A percentile compares a stretch with the other conserved stretches of the same genome.
Evolutionary conservation across 1,139 yeast genomes (phyloP).

Genomic region (Pichia inconspicua): DNA sequence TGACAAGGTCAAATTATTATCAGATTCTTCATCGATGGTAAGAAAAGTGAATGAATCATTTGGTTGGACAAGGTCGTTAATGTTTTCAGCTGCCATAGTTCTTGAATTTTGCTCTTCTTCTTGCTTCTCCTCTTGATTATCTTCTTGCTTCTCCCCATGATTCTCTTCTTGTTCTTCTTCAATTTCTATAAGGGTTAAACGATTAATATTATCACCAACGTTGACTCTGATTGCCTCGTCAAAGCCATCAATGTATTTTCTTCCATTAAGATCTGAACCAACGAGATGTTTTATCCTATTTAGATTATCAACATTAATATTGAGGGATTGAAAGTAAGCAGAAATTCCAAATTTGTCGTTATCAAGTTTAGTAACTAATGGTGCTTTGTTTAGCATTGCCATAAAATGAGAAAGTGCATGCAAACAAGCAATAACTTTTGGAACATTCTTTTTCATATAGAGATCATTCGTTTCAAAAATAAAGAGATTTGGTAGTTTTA

Average conservation of each 20-base stretch:
- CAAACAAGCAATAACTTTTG: slow-evolving; percentile 88
- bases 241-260: slow-evolving; percentile 17
- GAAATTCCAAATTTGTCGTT: slow-evolving; percentile 7
- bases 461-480: slow-evolving; percentile 87
- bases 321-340: background rate
- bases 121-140: background rate
- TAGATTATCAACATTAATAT: slow-evolving; percentile 40
- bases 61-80: background rate
- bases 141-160: background rate
- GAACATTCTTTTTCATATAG: slow-evolving; percentile 86
- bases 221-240: slow-evolving; percentile 28
- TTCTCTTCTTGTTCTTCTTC: background rate
- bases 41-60: background rate
- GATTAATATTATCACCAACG: slow-evolving; percentile 21
- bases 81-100: too few relatives aligned
- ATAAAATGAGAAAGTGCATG: slow-evolving; percentile 80
- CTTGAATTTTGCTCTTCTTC: too few relatives aligned
- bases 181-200: slow-evolving; percentile 8
- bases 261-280: slow-evolving; percentile 37
- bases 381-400: slow-evolving; percentile 44
- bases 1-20: background rate
- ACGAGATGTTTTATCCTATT: slow-evolving; percentile 60
- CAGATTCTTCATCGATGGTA: background rate
- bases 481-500: slow-evolving; percentile 79
- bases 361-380: slow-evolving; percentile 51